These are phyloP conservation scores for Themeda triandra DNA, from an alignment of 176 grass and related monocot genomes.

Conservation along the genomic window DNA sequence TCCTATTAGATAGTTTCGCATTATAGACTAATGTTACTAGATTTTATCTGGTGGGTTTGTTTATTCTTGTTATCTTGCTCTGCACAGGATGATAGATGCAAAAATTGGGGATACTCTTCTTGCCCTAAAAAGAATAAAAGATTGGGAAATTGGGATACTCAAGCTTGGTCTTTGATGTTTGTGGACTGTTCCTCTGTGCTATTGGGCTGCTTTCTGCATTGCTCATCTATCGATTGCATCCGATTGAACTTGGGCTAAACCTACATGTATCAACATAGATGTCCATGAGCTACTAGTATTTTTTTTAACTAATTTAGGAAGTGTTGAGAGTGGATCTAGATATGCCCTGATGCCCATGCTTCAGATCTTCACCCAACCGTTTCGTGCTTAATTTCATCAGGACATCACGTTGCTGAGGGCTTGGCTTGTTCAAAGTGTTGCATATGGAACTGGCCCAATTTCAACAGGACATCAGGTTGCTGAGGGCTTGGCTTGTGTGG, in stretches of 20 bases:
- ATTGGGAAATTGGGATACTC: background rate
- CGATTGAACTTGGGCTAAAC: background rate
- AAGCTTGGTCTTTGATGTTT: background rate
- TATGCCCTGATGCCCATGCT: background rate
- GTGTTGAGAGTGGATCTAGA: background rate
- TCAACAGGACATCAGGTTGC: background rate
- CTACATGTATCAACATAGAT: background rate
- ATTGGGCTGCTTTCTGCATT: background rate
- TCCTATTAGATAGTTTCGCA: constrained; percentile 17
- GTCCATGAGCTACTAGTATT: background rate
- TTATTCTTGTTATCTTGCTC: background rate
- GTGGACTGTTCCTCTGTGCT: background rate
- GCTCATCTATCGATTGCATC: background rate
- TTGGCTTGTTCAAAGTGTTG: background rate
- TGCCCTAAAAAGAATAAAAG: background rate
- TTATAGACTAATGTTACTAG: background rate
- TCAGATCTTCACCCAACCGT: background rate
- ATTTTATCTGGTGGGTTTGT: background rate
- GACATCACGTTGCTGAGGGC: background rate
- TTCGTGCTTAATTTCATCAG: background rate
- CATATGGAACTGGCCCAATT: background rate
- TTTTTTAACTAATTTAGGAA: background rate
- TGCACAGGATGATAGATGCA: background rate
- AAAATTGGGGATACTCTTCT: background rate
- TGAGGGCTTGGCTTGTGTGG: background rate